Conservation (phyloP, 2,329 filamentous ascomycete genomes). For the Amesomyces nigricolor region DNA sequence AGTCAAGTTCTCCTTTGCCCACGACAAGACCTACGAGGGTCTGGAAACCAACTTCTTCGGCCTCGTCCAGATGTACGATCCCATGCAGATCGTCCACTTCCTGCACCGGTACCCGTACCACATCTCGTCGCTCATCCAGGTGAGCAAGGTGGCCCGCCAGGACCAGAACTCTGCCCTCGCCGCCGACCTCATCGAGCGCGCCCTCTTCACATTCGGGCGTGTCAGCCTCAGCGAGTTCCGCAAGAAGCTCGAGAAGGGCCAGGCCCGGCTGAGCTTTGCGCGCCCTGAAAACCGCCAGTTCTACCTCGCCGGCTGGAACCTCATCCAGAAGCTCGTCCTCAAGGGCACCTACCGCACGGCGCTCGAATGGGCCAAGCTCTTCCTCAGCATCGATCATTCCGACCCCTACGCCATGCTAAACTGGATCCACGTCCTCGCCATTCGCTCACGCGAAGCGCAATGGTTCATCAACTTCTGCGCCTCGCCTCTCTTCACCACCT, state of each 20-base stretch:
- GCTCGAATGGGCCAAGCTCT: conserved; percentile 85
- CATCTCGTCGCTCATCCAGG: conserved; percentile 87
- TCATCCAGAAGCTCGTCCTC: conserved; percentile 76
- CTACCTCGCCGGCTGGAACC: conserved; percentile 84
- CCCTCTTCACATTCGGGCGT: conserved; percentile 88
- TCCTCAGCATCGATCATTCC: conserved; percentile 66
- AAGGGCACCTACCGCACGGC: conserved; percentile 93
- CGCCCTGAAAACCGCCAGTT: conserved; percentile 87
- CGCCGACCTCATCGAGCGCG: conserved; percentile 82
- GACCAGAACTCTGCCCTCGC: conserved; percentile 83
- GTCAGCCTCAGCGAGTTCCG: conserved; percentile 79
- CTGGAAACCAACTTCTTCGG: conserved; percentile 71
- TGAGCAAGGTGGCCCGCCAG: conserved; percentile 86
- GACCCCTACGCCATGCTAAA: conserved; percentile 83
- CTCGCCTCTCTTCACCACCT: conserved; percentile 38
- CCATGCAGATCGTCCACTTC: conserved; percentile 72
- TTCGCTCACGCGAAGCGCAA: conserved; percentile 71
- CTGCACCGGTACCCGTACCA: conserved; percentile 78
- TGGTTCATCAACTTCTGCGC: conserved; percentile 68
- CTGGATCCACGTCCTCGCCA: conserved; percentile 74
- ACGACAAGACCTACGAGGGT: conserved; percentile 67
- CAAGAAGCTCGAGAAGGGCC: conserved; percentile 67
- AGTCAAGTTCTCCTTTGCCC: conserved; percentile 70
- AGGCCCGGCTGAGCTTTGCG: conserved; percentile 73
- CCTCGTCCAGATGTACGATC: conserved; percentile 78